These are phyloP conservation scores for Aspergillus sclerotiicarbonarius DNA, from an alignment of 495 filamentous ascomycete species.

Conservation along the genomic window DNA sequence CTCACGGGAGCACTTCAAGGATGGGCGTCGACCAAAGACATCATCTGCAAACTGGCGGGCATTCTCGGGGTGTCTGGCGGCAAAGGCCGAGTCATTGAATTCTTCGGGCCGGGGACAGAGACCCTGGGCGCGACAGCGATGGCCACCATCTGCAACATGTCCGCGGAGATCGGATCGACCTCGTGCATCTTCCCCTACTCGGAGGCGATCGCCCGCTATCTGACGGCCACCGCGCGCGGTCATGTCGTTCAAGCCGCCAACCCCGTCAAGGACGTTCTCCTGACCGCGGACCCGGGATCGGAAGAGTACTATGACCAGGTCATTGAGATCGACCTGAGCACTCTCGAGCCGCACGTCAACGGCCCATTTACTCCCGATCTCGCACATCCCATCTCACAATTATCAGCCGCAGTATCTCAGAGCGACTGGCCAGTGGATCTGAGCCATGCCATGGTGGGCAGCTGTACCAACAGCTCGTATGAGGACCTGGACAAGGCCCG, in stretches of 20 bases:
- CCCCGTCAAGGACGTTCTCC: conserved; percentile 61
- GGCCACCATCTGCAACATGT: conserved; percentile 65
- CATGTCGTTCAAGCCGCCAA: conserved; percentile 76
- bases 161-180: conserved; percentile 83
- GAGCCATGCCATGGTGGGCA: conserved; percentile 79
- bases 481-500: conserved; percentile 87
- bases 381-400: conserved; percentile 86
- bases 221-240: conserved; percentile 73
- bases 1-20: conserved; percentile 76
- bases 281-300: conserved; percentile 64
- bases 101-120: conserved; percentile 72
- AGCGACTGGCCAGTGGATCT: conserved; percentile 89
- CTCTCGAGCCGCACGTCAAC: conserved; percentile 91
- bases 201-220: conserved; percentile 82
- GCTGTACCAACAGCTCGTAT: conserved; percentile 93
- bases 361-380: conserved; percentile 93
- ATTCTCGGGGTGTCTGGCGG: conserved; percentile 89
- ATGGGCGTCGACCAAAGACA: conserved; percentile 86
- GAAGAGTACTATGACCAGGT: conserved; percentile 84
- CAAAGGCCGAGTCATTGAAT: conserved; percentile 85
- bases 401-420: conserved; percentile 73
- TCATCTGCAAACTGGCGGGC: conserved; percentile 88
- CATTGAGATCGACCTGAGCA: conserved; percentile 80
- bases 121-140: conserved; percentile 54
- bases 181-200: conserved; percentile 90